Base-by-base conservation (phyloP, 2,329 filamentous ascomycete genomes). In the Pyrenophora seminiperda region DNA sequence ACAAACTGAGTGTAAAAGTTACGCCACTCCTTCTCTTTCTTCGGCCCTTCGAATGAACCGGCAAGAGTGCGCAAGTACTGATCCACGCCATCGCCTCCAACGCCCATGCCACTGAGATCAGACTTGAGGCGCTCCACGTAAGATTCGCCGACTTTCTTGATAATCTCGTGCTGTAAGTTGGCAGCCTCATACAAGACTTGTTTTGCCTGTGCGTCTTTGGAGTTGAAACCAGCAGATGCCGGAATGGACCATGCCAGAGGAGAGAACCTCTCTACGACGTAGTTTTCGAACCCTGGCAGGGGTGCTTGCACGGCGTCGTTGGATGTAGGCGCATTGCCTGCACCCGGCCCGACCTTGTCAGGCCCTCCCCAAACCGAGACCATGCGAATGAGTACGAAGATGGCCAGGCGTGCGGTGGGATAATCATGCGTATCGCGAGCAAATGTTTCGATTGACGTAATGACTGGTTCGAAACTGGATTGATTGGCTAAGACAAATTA, bases 141-240 rank as follows among this genome's bases (percentile, higher is more conserved):
- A 47, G 84, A 81, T 42, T 89, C 83, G 19, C 94, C 94, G 10
- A 90, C 93, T 77, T 97, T 97, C 61, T 84, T 81, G 69, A 97
- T 93, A 55, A 99, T 94, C 29, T 84, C 87, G 74, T 94, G 91
- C 74, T 99, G 91, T 51, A 99, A 76, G 2, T 82, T 83, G 2
- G 91, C 91, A 55, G 96, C 91, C 76, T 99, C 94, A 47, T 85
- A 86, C 31, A 99, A 82, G 1, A 97, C 89, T 72, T 92, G 88
- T 70, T 89, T 89, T 27, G 89, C 89, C 76, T 96, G 91, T 1
- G 92, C 91, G 70, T 99, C 94, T 56, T 86, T 86, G 1, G 90
- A 85, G 58, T 88, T 88, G 80, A 97, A 97, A 15, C 82, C 82
- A 5, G 88, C 80, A 36, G 92, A 88, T 31, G 84, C 85, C 29